Conservation (phyloP, 1,284 basidiomycete species). For the Ceratorhiza oryzae-sativae region DNA sequence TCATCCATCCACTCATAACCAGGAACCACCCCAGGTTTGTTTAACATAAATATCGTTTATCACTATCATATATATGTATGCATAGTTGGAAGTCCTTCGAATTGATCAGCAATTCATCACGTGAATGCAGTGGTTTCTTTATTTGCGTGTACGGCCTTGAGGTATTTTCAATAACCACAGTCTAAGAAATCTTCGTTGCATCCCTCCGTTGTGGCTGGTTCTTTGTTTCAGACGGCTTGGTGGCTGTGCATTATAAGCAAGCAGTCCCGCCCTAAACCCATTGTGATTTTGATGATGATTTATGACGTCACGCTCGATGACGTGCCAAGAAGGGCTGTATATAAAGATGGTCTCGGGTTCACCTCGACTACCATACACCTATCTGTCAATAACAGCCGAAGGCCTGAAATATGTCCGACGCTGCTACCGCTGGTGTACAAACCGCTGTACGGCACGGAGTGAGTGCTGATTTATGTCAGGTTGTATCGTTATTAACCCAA, state of each 20-base stretch:
- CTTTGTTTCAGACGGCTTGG: background rate
- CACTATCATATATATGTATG: conserved; percentile 30
- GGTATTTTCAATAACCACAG: too few species aligned
- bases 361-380: background rate
- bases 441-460: conserved; percentile 25
- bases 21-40: background rate
- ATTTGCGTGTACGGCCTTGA: background rate
- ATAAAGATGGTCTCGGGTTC: background rate
- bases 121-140: too few species aligned
- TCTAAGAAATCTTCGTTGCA: too few species aligned
- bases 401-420: conserved; percentile 23
- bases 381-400: background rate
- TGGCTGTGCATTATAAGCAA: too few species aligned
- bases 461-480: background rate
- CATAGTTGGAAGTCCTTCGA: background rate
- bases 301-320: conserved; percentile 1
- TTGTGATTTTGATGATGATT: background rate
- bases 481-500: background rate
- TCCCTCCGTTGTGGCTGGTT: too few species aligned
- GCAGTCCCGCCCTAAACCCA: conserved; percentile 15
- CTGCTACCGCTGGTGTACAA: conserved; percentile 13
- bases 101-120: background rate
- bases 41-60: conserved; percentile 13
- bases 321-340: background rate
- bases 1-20: background rate